phyloP scores from a whole-genome alignment of 495 filamentous ascomycete genomes.

The Sporormia fimetaria region DNA sequence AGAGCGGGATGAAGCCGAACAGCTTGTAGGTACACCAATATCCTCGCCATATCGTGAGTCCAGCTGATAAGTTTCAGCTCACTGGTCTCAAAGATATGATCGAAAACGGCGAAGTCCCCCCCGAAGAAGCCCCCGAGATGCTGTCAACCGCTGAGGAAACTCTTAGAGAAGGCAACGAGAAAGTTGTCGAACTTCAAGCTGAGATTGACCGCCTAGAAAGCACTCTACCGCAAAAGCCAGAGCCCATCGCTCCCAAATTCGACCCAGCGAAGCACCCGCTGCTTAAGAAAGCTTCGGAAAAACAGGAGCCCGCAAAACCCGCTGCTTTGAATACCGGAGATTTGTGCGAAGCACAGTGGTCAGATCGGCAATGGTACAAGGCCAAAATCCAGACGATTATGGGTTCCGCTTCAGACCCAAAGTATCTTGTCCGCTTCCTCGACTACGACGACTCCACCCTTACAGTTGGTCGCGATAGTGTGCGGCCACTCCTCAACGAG shows the following conservation, averaged over 20 bases:
- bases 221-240: neutral
- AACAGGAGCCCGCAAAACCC: constrained; percentile 33
- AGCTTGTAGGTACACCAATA: too few species aligned
- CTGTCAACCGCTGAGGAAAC: neutral
- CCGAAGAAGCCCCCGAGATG: neutral
- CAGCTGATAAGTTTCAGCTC: too few species aligned
- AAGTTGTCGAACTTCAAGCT: neutral
- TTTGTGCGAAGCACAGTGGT: constrained; percentile 78
- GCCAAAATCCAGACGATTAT: constrained; percentile 90
- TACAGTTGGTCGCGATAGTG: constrained; percentile 71
- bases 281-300: constrained; percentile 36
- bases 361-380: constrained; percentile 82
- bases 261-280: constrained; percentile 33
- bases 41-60: too few species aligned
- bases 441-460: constrained; percentile 75
- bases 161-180: neutral
- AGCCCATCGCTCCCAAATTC: constrained; percentile 20
- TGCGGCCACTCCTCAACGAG: constrained; percentile 57
- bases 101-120: too few species aligned
- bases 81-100: neutral
- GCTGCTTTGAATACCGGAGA: constrained; percentile 71
- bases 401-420: constrained; percentile 72
- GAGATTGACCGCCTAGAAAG: constrained; percentile 3
- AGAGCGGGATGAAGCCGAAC: too few species aligned
- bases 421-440: constrained; percentile 92